Evolutionary conservation across 129 eudicot species (phyloP), one percentile per base, ranked within the genome.

Genomic region (Oenanthe sinensis): DNA sequence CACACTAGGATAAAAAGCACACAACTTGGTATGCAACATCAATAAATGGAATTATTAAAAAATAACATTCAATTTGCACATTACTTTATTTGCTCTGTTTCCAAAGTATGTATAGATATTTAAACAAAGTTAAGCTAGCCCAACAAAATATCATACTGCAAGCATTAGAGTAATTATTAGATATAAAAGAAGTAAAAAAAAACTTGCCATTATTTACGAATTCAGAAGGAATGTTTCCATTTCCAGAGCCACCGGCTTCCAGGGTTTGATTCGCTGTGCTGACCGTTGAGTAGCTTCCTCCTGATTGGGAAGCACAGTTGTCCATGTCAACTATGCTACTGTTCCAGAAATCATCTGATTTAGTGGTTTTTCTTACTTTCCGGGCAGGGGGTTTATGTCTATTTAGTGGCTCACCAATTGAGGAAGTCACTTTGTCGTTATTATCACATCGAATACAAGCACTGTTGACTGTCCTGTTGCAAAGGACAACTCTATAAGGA

Each of bases 391-490:
- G n/a, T n/a, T 11, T 24, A 10, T 12, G 36, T 13, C 36, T 24
- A 4, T 24, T 60, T 24, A 60, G 68, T 60, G 68, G 68, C 68
- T 60, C 68, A 11, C 33, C 68, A 60, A 60, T 10, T 60, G 68
- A 60, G 36, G 68, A 60, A 60, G 33, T 60, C 36, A n/a, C 33
- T 58, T 58, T n/a, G 33, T 2, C 5, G 68, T n/a, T 60, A n/a
- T 24, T 24, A 60, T 60, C 68, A 6, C 33, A 8, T 60, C 36
- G 33, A n/a, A 60, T 24, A 24, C 68, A 60, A 60, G 36, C 68
- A n/a, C 68, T 60, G 68, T 60, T 60, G 68, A 24, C 68, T n/a
- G 68, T 60, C 68, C 68, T 60, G 68, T 60, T 60, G 68, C 68
- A 9, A n/a, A 24, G 14, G 65, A 58, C 30, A 22, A 55, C 11